phyloP scores from a whole-genome alignment of 2,329 filamentous ascomycete genomes.

The Colletotrichum abscissum region DNA sequence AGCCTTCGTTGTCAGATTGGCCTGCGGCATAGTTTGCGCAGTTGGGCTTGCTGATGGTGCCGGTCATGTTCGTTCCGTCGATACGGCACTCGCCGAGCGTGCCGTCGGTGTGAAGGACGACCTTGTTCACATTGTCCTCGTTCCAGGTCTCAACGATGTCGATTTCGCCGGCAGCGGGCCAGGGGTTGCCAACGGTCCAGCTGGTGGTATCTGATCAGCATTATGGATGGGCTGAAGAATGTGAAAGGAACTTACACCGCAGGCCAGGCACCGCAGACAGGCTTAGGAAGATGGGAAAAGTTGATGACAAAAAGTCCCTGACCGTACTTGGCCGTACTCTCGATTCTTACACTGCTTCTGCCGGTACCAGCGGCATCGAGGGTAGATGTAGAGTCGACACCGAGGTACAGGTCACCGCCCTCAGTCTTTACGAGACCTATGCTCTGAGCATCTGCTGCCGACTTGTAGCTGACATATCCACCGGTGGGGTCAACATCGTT shows the following conservation, averaged over 20 bases:
- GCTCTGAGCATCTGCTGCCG: conserved; percentile 45
- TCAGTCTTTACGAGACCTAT: conserved; percentile 49
- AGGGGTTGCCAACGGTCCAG: conserved; percentile 64
- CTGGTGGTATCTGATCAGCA: conserved; percentile 36
- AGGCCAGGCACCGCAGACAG: conserved; percentile 78
- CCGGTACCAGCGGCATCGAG: conserved; percentile 44
- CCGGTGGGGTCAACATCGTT: conserved; percentile 66
- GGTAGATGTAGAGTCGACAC: conserved; percentile 47
- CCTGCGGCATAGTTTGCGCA: conserved; percentile 51
- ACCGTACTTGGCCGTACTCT: conserved; percentile 71
- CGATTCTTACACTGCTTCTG: conserved; percentile 71
- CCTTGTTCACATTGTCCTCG: conserved; percentile 60
- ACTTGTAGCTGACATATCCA: conserved; percentile 71
- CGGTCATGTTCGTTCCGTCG: conserved; percentile 43
- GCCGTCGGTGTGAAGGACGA: conserved; percentile 67
- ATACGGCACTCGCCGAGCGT: conserved; percentile 50
- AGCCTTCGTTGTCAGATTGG: conserved; percentile 54
- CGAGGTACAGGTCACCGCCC: conserved; percentile 51
- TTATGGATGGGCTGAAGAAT: neutral
- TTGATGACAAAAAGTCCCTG: conserved; percentile 77
- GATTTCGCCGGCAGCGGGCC: conserved; percentile 71
- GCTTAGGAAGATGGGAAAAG: conserved; percentile 74
- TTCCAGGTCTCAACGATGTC: conserved; percentile 78
- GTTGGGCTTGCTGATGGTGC: conserved; percentile 47
- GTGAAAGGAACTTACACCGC: conserved; percentile 63